phyloP scores from a whole-genome alignment of 345 rosid species.

The Citrus glauca region DNA sequence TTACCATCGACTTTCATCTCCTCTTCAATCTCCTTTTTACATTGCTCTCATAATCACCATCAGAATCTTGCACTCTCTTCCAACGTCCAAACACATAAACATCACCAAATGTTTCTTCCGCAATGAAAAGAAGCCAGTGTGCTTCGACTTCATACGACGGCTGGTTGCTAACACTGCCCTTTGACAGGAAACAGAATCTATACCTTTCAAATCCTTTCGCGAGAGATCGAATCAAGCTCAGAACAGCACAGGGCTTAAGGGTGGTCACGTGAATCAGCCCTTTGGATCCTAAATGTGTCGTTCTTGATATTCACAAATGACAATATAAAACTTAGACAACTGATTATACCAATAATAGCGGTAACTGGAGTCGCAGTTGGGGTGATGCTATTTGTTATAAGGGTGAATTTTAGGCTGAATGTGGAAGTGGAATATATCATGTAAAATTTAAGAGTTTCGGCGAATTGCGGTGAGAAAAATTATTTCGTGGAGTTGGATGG shows the following conservation, averaged over 20 bases:
- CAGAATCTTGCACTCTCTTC: background rate
- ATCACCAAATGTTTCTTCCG: background rate
- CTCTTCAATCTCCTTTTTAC: background rate
- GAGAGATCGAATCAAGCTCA: background rate
- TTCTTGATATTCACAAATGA: too few species aligned
- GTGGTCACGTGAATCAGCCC: background rate
- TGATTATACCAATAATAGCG: too few species aligned
- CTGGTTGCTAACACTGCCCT: background rate
- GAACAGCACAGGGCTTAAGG: background rate
- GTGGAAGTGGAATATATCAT: too few species aligned
- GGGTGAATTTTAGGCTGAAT: too few species aligned
- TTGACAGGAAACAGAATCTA: background rate
- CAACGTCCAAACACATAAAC: background rate
- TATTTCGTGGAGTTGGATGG: too few species aligned
- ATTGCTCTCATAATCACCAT: too few species aligned
- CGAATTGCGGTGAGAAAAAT: too few species aligned
- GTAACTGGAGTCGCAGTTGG: too few species aligned
- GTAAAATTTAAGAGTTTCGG: too few species aligned
- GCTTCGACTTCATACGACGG: background rate
- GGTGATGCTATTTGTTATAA: too few species aligned
- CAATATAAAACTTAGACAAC: too few species aligned
- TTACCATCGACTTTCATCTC: background rate
- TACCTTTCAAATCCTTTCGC: background rate
- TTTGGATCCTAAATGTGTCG: too few species aligned
- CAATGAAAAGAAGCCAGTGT: background rate